Conservation (phyloP, 768 basidiomycete species). For the Boletus sp. region DNA sequence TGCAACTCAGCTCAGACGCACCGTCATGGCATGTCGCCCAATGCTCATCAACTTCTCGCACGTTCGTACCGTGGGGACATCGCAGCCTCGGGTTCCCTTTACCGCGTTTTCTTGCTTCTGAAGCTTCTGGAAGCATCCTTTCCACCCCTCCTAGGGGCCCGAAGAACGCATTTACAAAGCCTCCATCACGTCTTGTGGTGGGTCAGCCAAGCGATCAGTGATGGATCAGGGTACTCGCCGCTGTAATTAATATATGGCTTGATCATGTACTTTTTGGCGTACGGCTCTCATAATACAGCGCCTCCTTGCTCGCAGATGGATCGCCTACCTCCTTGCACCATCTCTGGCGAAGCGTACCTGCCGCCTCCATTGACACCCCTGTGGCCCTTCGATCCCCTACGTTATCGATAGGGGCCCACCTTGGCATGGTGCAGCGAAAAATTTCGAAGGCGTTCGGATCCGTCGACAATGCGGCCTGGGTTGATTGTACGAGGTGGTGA, state of each 20-base stretch:
- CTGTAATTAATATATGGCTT: not conserved
- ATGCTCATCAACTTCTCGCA: not conserved
- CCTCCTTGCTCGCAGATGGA: not conserved
- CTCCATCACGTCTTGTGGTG: not conserved
- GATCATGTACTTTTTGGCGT: not conserved
- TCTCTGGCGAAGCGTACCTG: not conserved
- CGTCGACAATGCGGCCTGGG: not conserved
- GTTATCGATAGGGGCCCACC: too few relatives aligned
- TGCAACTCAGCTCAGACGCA: not conserved
- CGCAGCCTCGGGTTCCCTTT: not conserved
- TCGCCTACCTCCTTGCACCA: not conserved
- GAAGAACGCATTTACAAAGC: not conserved
- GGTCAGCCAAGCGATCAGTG: conserved; percentile 5
- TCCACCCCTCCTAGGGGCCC: conserved; percentile 1
- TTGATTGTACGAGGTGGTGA: too few relatives aligned
- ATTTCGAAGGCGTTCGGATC: not conserved
- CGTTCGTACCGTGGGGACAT: not conserved
- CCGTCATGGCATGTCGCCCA: not conserved
- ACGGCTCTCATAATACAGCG: not conserved
- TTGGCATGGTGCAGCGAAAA: not conserved
- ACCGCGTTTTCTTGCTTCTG: not conserved
- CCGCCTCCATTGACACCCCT: not conserved
- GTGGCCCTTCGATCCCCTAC: not conserved
- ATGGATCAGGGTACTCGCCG: not conserved
- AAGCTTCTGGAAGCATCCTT: not conserved